Base-by-base conservation (phyloP, 2,329 filamentous ascomycete genomes). In the Penicillium sp. region DNA sequence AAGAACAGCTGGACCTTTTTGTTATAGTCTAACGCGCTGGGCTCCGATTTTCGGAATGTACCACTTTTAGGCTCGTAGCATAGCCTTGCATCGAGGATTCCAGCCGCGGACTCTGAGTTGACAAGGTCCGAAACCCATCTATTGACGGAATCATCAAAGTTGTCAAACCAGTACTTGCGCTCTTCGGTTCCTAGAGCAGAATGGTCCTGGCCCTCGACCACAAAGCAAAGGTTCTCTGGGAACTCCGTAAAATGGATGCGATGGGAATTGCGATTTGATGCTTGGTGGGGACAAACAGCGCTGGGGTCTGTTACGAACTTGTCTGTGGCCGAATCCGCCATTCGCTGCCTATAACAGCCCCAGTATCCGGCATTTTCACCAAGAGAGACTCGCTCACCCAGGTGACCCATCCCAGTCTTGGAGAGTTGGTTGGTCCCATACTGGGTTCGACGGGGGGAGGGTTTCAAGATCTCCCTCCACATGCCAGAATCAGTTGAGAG, bases 161-260 rank as follows among this genome's bases (percentile, higher is more conserved):
- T 42, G 10, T 55, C 43, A 5, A 53, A 24, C 61, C 59, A 64
- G 36, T 55, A 43, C 4, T 34, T n/a, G 9, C 52, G 52, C 32
- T 62, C 61, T 1, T 36, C 36, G 1, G 24, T 2, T 1, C 40
- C 27, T 10, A 60, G 47, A 10, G 14, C 4, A 1, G 55, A 51
- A 24, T 61, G 59, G 34, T 64, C 62, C 31, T 65, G 61, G 0
- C 61, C 57, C 29, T 64, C 61, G 13, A 64, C 43, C 1, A 56
- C 56, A 43, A 62, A 64, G 21, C 54, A 55, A 11, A 64, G 42
- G 24, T 65, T 64, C 5, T 62, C 52, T 0, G 61, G 59, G 7
- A 62, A 54, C 2, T 39, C 11, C 1, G 22, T 49, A 10, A 62
- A 32, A 3, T 42, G 21, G 2, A 57, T 21, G 6, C 54, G 55